Evolutionary conservation across 139 green algal species (phyloP).

Genomic region (Picochlorum sp.): DNA sequence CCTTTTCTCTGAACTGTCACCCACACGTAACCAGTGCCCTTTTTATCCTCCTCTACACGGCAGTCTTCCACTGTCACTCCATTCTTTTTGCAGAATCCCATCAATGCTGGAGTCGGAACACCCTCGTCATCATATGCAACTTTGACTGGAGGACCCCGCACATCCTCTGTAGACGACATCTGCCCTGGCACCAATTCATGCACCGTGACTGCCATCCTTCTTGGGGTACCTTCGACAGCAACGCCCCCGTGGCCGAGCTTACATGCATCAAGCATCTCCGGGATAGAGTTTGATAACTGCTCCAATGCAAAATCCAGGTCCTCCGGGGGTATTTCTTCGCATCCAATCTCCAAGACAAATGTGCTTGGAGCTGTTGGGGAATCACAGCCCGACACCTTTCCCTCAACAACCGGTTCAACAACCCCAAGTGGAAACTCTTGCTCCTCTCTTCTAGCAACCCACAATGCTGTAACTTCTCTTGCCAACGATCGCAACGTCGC

Average conservation of each 20-base stretch:
- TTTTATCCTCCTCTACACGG: constrained; percentile 56
- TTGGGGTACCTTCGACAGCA: constrained; percentile 71
- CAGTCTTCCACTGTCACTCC: constrained; percentile 43
- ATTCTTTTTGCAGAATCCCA: constrained; percentile 92
- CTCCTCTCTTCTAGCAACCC: constrained; percentile 82
- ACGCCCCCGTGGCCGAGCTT: constrained; percentile 65
- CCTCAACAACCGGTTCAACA: constrained; percentile 18
- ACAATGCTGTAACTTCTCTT: constrained; percentile 62
- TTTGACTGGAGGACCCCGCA: constrained; percentile 85
- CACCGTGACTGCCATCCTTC: constrained; percentile 76
- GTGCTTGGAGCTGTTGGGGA: constrained; percentile 15
- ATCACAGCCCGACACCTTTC: neutral
- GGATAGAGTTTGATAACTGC: constrained; percentile 72
- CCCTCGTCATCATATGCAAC: constrained; percentile 62
- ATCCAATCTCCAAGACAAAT: constrained; percentile 95
- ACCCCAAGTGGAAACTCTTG: constrained; percentile 78
- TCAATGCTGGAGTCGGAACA: constrained; percentile 73
- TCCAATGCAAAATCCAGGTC: constrained; percentile 64
- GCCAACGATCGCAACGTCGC: constrained; percentile 76
- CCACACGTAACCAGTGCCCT: constrained; percentile 90
- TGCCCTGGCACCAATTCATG: constrained; percentile 56
- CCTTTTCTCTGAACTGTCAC: constrained; percentile 57
- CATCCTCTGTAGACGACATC: constrained; percentile 38
- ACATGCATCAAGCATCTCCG: constrained; percentile 61
- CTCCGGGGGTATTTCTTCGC: constrained; percentile 92